Evolutionary conservation across 306 rosid species (phyloP).

Genomic region (Pueraria montana): DNA sequence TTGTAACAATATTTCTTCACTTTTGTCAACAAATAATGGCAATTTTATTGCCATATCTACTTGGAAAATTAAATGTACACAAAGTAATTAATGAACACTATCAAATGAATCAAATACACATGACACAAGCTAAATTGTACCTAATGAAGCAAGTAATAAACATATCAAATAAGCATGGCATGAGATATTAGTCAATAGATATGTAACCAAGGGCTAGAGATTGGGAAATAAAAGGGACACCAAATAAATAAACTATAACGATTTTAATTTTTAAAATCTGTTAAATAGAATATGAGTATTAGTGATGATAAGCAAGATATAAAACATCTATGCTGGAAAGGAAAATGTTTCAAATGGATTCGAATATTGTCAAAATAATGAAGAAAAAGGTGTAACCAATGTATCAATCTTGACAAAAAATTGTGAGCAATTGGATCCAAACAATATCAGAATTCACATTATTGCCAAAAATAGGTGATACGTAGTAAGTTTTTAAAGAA

Average conservation of each 20-base stretch:
- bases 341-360: neutral
- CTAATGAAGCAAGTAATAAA: neutral
- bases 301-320: neutral
- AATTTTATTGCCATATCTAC: neutral
- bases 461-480: neutral
- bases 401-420: slow-evolving; percentile 3
- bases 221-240: neutral
- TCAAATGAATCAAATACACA: neutral
- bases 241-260: neutral
- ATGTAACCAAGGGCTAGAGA: too few relatives aligned
- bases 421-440: neutral
- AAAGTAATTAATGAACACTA: neutral
- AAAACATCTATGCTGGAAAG: neutral
- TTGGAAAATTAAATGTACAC: neutral
- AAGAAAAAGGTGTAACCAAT: neutral
- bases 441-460: neutral
- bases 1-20: neutral
- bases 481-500: neutral
- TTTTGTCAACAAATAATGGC: neutral
- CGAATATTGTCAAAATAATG: too few relatives aligned
- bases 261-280: neutral
- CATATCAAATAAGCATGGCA: neutral
- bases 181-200: too few relatives aligned
- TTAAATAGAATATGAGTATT: neutral
- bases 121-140: neutral